Conservation (phyloP, 2,329 filamentous ascomycete species). For the Gliomastix tumulicola region DNA sequence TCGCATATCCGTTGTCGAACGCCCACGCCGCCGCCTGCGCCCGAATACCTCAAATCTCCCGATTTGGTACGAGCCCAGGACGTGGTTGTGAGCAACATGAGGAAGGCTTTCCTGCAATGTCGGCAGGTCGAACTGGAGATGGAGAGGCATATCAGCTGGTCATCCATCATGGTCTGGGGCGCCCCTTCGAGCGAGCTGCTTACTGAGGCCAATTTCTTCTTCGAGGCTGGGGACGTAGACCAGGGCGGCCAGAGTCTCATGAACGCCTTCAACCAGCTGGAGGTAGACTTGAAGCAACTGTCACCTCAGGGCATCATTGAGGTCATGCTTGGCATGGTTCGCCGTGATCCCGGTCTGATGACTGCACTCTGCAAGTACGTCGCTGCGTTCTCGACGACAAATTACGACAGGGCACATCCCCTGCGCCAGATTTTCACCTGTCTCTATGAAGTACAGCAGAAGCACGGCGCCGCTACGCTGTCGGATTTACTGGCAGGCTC, state of each 20-base stretch:
- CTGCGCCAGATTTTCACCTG: constrained; percentile 33
- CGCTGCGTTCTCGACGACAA: constrained; percentile 33
- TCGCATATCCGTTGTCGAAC: constrained; percentile 36
- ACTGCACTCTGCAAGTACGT: constrained; percentile 38
- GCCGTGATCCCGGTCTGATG: constrained; percentile 35
- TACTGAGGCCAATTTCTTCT: constrained; percentile 34
- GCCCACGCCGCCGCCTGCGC: constrained; percentile 33
- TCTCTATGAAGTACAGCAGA: constrained; percentile 36
- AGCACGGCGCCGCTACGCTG: constrained; percentile 32
- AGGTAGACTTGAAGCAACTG: constrained; percentile 32
- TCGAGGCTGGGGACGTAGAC: constrained; percentile 30
- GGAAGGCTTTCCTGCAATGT: constrained; percentile 35
- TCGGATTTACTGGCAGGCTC: constrained; percentile 34
- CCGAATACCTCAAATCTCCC: constrained; percentile 31
- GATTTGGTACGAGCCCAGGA: constrained; percentile 36
- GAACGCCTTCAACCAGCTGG: constrained; percentile 33
- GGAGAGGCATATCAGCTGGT: constrained; percentile 28
- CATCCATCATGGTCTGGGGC: constrained; percentile 34
- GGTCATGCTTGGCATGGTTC: constrained; percentile 33
- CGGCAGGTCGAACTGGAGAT: constrained; percentile 33
- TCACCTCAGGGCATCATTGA: constrained; percentile 35
- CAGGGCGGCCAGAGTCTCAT: constrained; percentile 30
- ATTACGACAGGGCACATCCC: constrained; percentile 33
- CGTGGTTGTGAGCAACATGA: constrained; percentile 32
- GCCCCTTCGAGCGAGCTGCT: constrained; percentile 34